Evolutionary conservation across 2,329 filamentous ascomycete species (phyloP), one percentile per base, ranked within the genome.

Genomic region (Paraconiothyrium brasiliense): DNA sequence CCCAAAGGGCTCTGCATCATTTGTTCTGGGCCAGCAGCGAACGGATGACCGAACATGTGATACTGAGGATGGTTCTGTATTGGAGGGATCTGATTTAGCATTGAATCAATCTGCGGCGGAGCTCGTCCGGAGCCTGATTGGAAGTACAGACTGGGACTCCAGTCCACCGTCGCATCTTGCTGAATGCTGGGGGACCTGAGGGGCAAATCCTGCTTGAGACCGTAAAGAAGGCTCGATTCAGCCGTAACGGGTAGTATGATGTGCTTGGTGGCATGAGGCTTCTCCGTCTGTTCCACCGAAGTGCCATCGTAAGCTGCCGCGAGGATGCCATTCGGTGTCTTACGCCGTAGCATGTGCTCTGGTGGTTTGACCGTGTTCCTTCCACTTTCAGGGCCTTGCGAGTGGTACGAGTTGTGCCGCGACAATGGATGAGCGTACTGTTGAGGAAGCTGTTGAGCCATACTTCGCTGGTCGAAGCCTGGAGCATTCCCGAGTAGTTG

Each of bases 251-350:
- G 89, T 32, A 97, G 83, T 22, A 95, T 84, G 75, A 97, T 88
- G 75, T 97, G 93, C 79, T 97, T 97, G 50, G 88, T 83, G 1
- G 92, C 90, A 41, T 92, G 92, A 6, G 90, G 90, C 41, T 91
- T 91, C 39, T 89, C 87, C 10, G 86, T 88, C 70, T 90, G 87
- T 72, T 93, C 90, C 24, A 89, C 85, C 1, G 90, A 89, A 5
- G 92, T 92, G 35, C 92, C 93, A 84, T 98, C 94, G 73, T 97
- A 97, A 11, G 93, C 93, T 57, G 92, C 93, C 67, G 94, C 90
- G 63, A 98, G 86, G 41, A 93, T 97, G n/a, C 94, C 95, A 73
- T 90, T 94, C 4, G 94, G 95, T 9, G 94, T 98, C 79, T 98
- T 98, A 67, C 94, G 88, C 67, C 94, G 89, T 59, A 97, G 84